A percentile compares a stretch with the other conserved stretches of the same genome.
Conservation (phyloP, 2,329 filamentous ascomycete species). For the Colletotrichum trifolii region DNA sequence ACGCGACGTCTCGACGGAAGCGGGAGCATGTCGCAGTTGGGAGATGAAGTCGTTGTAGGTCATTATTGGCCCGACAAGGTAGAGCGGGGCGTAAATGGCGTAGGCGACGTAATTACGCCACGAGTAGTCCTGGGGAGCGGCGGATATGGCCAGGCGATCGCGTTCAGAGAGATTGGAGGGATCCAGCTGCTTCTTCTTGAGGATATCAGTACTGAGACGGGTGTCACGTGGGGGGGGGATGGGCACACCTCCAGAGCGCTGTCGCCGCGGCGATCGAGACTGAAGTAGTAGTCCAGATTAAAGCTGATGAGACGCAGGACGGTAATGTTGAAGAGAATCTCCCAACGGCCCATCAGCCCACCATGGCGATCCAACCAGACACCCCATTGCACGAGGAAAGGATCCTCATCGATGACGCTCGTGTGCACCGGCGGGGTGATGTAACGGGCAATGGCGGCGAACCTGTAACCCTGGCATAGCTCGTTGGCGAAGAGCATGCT, state of each 20-base stretch:
- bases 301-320: constrained; percentile 94
- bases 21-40: constrained; percentile 79
- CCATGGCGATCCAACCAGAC: constrained; percentile 81
- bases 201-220: constrained; percentile 65
- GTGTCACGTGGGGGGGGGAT: neutral
- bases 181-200: constrained; percentile 98
- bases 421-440: constrained; percentile 51
- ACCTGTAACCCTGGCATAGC: constrained; percentile 79
- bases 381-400: constrained; percentile 69
- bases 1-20: constrained; percentile 75
- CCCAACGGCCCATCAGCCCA: constrained; percentile 90
- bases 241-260: constrained; percentile 83
- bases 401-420: constrained; percentile 50
- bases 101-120: constrained; percentile 93
- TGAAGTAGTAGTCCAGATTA: constrained; percentile 98
- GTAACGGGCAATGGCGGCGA: constrained; percentile 69
- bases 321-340: constrained; percentile 97
- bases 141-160: constrained; percentile 84
- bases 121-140: constrained; percentile 75
- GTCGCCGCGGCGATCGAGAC: constrained; percentile 69
- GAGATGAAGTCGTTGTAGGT: constrained; percentile 99
- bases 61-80: constrained; percentile 90
- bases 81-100: constrained; percentile 89
- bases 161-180: constrained; percentile 86
- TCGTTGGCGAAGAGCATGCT: constrained; percentile 90